Conservation (phyloP, 495 filamentous ascomycete genomes). For the Hyaloscypha bicolor region DNA sequence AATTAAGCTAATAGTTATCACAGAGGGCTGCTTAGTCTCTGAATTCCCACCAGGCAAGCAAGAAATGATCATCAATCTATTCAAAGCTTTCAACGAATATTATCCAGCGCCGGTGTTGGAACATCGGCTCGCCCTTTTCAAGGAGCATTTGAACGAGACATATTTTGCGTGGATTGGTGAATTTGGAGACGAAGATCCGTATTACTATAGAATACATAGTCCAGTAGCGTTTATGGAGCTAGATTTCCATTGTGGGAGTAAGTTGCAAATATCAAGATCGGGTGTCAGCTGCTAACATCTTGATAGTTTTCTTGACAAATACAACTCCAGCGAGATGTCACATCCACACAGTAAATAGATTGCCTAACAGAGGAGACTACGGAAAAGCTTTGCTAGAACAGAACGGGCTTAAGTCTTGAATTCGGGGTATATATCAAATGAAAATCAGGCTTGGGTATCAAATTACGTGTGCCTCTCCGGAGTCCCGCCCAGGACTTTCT, state of each 20-base stretch:
- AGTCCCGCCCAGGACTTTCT: not conserved
- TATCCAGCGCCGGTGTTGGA: conserved; percentile 55
- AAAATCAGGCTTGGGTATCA: not conserved
- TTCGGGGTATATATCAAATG: not conserved
- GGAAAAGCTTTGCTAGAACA: conserved; percentile 52
- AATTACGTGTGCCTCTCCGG: not conserved
- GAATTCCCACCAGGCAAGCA: conserved; percentile 50
- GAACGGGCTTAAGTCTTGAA: conserved; percentile 1
- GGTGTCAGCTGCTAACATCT: conserved; percentile 2
- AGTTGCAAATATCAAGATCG: conserved; percentile 11
- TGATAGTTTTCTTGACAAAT: conserved; percentile 68
- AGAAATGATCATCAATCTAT: conserved; percentile 54
- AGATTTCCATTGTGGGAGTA: conserved; percentile 71
- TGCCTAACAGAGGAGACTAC: conserved; percentile 76
- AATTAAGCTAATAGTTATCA: not conserved
- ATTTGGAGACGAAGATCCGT: conserved; percentile 64
- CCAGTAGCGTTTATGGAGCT: conserved; percentile 74
- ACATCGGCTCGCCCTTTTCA: conserved; percentile 53
- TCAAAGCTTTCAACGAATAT: conserved; percentile 64
- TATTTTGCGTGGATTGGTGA: conserved; percentile 79
- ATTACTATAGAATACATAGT: conserved; percentile 77
- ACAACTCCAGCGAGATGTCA: conserved; percentile 74
- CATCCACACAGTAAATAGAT: conserved; percentile 70
- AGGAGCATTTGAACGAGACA: conserved; percentile 61
- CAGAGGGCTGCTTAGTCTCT: conserved; percentile 57